These are phyloP conservation scores for Mycena floridula DNA, from an alignment of 768 basidiomycete genomes.

Conservation along the genomic window DNA sequence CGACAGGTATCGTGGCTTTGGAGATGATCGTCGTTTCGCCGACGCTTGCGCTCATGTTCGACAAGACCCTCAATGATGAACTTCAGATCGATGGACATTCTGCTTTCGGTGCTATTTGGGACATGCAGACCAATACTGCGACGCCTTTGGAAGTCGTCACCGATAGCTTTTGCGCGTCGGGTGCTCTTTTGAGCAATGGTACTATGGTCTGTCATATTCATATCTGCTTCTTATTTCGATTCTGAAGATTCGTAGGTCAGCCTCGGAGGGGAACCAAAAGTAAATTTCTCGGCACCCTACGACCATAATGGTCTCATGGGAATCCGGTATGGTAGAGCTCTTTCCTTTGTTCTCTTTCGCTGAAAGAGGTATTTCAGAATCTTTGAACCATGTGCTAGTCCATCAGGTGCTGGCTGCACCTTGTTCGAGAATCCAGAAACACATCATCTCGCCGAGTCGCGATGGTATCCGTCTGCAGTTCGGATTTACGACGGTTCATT, in stretches of 20 bases:
- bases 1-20: constrained; percentile 76
- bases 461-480: constrained; percentile 19
- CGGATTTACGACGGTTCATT: constrained; percentile 15
- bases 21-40: constrained; percentile 64
- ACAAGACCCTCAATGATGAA: constrained; percentile 82
- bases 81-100: constrained; percentile 32
- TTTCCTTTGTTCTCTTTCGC: constrained; percentile 4
- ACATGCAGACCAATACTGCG: constrained; percentile 14
- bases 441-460: constrained; percentile 12
- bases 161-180: constrained; percentile 26
- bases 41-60: constrained; percentile 65
- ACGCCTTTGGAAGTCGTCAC: constrained; percentile 19
- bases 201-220: constrained; percentile 24
- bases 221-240: no score
- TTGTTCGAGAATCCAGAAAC: constrained; percentile 16
- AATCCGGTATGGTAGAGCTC: neutral
- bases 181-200: constrained; percentile 25
- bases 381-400: constrained; percentile 16
- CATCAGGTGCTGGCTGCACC: constrained; percentile 15
- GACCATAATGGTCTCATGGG: no score
- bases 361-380: constrained; percentile 17
- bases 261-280: no score
- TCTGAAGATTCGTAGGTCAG: no score
- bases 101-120: constrained; percentile 19
- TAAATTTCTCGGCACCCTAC: no score